Evolutionary conservation across 768 basidiomycete species (phyloP).

Genomic region (Collybia sp.): DNA sequence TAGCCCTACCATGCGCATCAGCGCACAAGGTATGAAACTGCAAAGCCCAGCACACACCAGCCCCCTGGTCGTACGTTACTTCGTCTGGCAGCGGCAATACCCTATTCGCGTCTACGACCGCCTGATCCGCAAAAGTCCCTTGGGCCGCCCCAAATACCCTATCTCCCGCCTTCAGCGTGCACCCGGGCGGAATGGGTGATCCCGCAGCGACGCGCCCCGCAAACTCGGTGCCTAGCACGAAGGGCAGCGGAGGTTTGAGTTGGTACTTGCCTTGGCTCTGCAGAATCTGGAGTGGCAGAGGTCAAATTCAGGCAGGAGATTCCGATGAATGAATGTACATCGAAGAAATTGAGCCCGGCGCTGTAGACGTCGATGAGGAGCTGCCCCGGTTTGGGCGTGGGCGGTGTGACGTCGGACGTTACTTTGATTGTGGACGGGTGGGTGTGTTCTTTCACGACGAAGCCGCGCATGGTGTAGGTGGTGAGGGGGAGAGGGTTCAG

Average conservation of each 20-base stretch:
- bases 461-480: conserved; percentile 63
- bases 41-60: conserved; percentile 40
- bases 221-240: conserved; percentile 82
- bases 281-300: conserved; percentile 49
- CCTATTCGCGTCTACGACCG: conserved; percentile 45
- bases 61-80: conserved; percentile 82
- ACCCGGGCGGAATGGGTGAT: conserved; percentile 78
- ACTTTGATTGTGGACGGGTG: conserved; percentile 64
- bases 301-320: conserved; percentile 1
- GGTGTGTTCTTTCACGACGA: conserved; percentile 63
- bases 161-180: conserved; percentile 77
- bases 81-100: conserved; percentile 69
- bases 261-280: conserved; percentile 92
- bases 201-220: conserved; percentile 66
- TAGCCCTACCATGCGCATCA: conserved; percentile 43
- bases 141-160: conserved; percentile 81
- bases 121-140: conserved; percentile 78
- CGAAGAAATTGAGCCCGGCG: conserved; percentile 77
- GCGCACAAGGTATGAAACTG: not conserved
- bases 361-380: conserved; percentile 75
- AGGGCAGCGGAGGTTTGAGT: conserved; percentile 77
- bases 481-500: not conserved
- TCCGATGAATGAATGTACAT: conserved; percentile 30
- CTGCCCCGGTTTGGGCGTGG: conserved; percentile 43
- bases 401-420: conserved; percentile 52